Percentiles rank a stretch among this genome's conserved stretches.
Conservation (phyloP, 2,329 filamentous ascomycete species). For the Mollisia scopiformis region DNA sequence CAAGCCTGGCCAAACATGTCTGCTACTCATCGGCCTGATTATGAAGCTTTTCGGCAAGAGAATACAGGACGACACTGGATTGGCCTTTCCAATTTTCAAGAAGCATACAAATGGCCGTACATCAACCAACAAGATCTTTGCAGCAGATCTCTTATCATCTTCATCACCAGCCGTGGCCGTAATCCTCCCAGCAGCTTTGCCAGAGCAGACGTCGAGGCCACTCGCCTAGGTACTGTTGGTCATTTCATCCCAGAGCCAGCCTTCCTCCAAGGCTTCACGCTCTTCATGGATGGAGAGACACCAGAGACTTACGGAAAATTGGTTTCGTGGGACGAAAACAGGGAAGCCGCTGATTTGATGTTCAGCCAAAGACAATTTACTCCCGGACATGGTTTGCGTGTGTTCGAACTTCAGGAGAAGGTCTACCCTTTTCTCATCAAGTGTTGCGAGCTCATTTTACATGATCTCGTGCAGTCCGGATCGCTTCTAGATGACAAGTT, state of each 20-base stretch:
- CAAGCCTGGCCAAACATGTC: constrained; percentile 54
- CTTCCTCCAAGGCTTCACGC: constrained; percentile 36
- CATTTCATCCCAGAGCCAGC: constrained; percentile 26
- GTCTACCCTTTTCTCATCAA: constrained; percentile 44
- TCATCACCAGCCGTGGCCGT: constrained; percentile 54
- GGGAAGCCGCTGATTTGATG: constrained; percentile 43
- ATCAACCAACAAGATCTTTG: constrained; percentile 60
- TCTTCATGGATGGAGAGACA: constrained; percentile 37
- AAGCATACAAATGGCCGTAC: constrained; percentile 51
- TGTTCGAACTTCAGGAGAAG: constrained; percentile 53
- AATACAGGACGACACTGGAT: constrained; percentile 1
- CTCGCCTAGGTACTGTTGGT: constrained; percentile 33
- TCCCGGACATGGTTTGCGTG: constrained; percentile 46
- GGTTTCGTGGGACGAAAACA: constrained; percentile 38
- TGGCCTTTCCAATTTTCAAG: constrained; percentile 26
- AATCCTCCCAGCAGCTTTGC: constrained; percentile 51
- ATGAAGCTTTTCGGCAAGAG: constrained; percentile 10
- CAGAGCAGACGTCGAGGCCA: constrained; percentile 43
- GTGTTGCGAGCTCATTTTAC: constrained; percentile 51
- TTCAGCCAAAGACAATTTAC: constrained; percentile 35
- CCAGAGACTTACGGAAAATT: constrained; percentile 41
- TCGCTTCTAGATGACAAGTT: constrained; percentile 34
- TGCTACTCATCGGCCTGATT: constrained; percentile 52
- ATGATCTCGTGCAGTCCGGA: constrained; percentile 45
- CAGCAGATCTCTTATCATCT: constrained; percentile 46